Evolutionary conservation across 1,284 basidiomycete genomes (phyloP), one percentile per base, ranked within the genome.

Genomic region (Trichosporon sp.): DNA sequence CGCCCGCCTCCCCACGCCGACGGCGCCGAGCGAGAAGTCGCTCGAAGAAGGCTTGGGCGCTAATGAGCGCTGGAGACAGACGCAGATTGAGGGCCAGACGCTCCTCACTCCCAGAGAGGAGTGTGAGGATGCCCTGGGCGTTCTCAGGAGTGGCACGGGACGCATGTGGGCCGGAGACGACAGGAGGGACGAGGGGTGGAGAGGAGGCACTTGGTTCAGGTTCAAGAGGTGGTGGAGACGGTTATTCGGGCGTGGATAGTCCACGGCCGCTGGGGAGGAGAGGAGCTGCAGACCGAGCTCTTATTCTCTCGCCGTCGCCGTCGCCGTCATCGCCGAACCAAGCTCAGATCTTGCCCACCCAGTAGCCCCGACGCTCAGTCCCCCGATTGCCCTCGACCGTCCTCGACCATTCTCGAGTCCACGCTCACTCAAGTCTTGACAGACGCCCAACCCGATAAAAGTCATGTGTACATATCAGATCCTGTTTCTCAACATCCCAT

Each of bases 191-290:
- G 43, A 65, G 2, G 78, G 76, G 0, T 83, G 78, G 76, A 59
- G 67, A 32, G 80, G 82, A 6, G 70, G 76, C 1, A 64, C 67
- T 11, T 83, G 80, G 80, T 82, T 76, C 69, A 74, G 80, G 6
- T 78, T 84, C 70, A 75, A 72, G 70, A 70, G 78, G 43, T 84
- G 82, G 82, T 80, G 77, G 76, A 68, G 75, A 21, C 64, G 76
- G 21, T 66, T 81, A 51, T 80, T 81, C 70, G 77, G 80, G 6
- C 65, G 70, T 12, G 72, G 64, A 12, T 77, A 21, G 21, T 10
- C 56, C 4, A 7, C n/a, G 16, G 46, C 46, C 38, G 38, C 8
- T 12, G 2, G 10, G 38, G 2, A 6, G 38, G 2, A 6, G 38
- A 10, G 8, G 38, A 40, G 38, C 11, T 40, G 1, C 26, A 26